phyloP scores from a whole-genome alignment of 768 basidiomycete genomes.

The Pulveroboletus ravenelii region DNA sequence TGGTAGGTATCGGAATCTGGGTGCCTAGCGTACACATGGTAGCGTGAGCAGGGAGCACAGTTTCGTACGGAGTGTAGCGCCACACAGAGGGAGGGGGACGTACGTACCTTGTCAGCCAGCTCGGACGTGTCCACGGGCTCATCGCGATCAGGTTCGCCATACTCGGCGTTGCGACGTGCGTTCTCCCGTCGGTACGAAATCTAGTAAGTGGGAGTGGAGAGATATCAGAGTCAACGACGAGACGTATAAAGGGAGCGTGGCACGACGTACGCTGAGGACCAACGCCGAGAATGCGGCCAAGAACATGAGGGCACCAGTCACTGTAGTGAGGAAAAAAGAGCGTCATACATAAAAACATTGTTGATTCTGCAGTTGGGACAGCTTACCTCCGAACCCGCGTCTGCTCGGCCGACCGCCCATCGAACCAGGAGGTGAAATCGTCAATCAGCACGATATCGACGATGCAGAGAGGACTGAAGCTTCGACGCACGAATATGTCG shows the following conservation, averaged over 20 bases:
- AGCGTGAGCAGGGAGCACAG: background rate
- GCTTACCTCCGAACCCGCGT: constrained; percentile 18
- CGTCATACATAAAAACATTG: background rate
- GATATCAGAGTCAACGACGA: background rate
- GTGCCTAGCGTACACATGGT: constrained; percentile 38
- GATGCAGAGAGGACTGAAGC: background rate
- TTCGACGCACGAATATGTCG: constrained; percentile 32
- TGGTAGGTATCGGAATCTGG: constrained; percentile 54
- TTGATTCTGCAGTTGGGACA: background rate
- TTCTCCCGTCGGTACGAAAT: constrained; percentile 64
- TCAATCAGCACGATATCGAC: background rate
- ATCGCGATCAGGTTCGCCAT: constrained; percentile 46
- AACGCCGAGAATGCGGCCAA: constrained; percentile 16
- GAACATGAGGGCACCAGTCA: constrained; percentile 22
- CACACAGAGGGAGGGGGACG: background rate
- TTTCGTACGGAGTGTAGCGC: background rate
- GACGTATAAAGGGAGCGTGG: background rate
- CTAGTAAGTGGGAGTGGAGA: constrained; percentile 28
- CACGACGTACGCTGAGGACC: constrained; percentile 16
- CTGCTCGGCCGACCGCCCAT: background rate
- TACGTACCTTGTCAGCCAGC: constrained; percentile 49
- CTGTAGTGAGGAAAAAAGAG: background rate
- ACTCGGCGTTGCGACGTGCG: constrained; percentile 44
- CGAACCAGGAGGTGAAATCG: background rate
- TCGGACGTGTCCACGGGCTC: constrained; percentile 57